phyloP scores from a whole-genome alignment of 2,329 filamentous ascomycete species.

The Aspergillus viridinutans region DNA sequence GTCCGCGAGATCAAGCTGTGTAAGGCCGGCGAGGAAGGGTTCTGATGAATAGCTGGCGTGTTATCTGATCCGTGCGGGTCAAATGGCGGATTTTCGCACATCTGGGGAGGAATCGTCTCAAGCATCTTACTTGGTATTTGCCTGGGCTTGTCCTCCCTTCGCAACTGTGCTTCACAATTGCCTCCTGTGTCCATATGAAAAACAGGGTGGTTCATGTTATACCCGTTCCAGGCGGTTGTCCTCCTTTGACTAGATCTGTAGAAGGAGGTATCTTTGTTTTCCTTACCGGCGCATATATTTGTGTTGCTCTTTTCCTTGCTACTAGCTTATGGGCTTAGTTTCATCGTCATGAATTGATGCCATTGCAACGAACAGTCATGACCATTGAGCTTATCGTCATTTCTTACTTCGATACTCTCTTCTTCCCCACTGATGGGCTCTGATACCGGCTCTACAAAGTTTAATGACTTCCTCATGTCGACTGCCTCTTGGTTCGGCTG shows the following conservation, averaged over 20 bases:
- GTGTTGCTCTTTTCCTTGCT: constrained; percentile 11
- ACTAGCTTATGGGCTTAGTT: constrained; percentile 22
- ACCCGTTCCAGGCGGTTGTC: constrained; percentile 10
- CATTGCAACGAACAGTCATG: constrained; percentile 40
- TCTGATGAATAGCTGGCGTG: constrained; percentile 46
- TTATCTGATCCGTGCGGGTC: constrained; percentile 4
- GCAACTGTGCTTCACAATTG: constrained; percentile 8
- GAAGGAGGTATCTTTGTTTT: constrained; percentile 20
- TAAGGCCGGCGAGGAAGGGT: constrained; percentile 92
- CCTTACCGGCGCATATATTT: constrained; percentile 23
- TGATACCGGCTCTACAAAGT: background rate
- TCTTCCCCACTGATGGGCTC: background rate
- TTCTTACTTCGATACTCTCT: constrained; percentile 4
- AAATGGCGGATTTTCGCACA: constrained; percentile 4
- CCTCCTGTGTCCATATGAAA: constrained; percentile 12
- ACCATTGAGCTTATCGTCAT: constrained; percentile 17
- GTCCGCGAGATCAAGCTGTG: constrained; percentile 96
- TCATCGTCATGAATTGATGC: constrained; percentile 31
- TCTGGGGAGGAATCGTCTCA: constrained; percentile 9
- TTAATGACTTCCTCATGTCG: constrained; percentile 2
- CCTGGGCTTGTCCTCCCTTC: constrained; percentile 10
- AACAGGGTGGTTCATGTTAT: constrained; percentile 18
- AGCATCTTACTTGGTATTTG: constrained; percentile 8
- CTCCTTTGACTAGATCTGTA: constrained; percentile 15
- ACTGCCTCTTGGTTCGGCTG: background rate